Evolutionary conservation across 179 eudicot genomes (phyloP).

Genomic region (Beta corolliflora): DNA sequence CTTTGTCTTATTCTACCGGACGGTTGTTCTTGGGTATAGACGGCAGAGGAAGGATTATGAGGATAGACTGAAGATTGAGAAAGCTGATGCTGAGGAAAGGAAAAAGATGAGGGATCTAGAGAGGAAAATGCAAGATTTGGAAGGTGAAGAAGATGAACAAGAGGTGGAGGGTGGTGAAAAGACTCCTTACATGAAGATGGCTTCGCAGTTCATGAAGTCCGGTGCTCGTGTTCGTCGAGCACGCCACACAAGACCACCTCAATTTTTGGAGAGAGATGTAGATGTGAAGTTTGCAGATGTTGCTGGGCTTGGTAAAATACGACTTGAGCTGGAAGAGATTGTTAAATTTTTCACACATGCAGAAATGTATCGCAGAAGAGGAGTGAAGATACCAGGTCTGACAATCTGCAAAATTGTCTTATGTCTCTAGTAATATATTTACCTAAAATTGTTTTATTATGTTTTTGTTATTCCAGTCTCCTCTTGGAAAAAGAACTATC

Average conservation of each 20-base stretch:
- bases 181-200: conserved; percentile 74
- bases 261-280: conserved; percentile 72
- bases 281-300: conserved; percentile 98
- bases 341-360: conserved; percentile 95
- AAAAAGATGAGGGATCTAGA: conserved; percentile 83
- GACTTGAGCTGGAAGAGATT: conserved; percentile 93
- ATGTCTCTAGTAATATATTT: not conserved
- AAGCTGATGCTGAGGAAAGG: conserved; percentile 91
- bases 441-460: not conserved
- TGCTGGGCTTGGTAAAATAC: conserved; percentile 95
- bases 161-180: conserved; percentile 64
- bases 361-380: conserved; percentile 91
- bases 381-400: conserved; percentile 91
- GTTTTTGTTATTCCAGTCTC: not conserved
- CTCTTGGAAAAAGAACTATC: no score
- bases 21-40: conserved; percentile 70
- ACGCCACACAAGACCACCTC: conserved; percentile 56
- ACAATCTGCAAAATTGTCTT: conserved; percentile 4
- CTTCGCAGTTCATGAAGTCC: conserved; percentile 79
- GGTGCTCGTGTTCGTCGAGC: conserved; percentile 92
- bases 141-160: conserved; percentile 54
- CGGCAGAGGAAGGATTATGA: conserved; percentile 87
- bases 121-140: conserved; percentile 60
- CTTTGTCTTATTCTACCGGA: conserved; percentile 62
- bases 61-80: conserved; percentile 87